These are phyloP conservation scores for Selaginella moellendorffii DNA, from an alignment of 75 land plant species.

Conservation along the genomic window DNA sequence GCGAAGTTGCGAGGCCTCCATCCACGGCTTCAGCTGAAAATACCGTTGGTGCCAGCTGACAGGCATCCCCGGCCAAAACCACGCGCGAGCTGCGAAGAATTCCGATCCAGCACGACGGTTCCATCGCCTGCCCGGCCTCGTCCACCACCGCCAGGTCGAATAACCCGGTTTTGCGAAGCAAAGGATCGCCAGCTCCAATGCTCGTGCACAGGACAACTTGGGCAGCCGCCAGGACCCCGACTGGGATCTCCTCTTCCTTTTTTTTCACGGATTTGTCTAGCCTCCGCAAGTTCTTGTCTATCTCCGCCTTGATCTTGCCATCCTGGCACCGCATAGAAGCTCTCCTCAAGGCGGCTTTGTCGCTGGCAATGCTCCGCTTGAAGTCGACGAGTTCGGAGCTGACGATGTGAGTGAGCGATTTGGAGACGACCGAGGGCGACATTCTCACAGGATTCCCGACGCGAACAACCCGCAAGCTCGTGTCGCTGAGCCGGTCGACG, in stretches of 20 bases:
- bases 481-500: slow-evolving; percentile 54
- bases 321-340: slow-evolving; percentile 37
- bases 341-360: slow-evolving; percentile 58
- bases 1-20: slow-evolving; percentile 64
- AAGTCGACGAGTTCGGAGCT: slow-evolving; percentile 37
- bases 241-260: slow-evolving; percentile 55
- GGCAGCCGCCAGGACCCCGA: slow-evolving; percentile 44
- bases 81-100: slow-evolving; percentile 55
- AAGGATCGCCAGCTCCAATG: slow-evolving; percentile 76
- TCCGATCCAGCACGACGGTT: slow-evolving; percentile 79
- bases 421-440: slow-evolving; percentile 56
- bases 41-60: slow-evolving; percentile 81
- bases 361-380: slow-evolving; percentile 40
- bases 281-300: slow-evolving; percentile 64
- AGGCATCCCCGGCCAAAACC: slow-evolving; percentile 75
- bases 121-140: slow-evolving; percentile 89
- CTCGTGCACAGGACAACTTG: slow-evolving; percentile 69
- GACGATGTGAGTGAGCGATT: slow-evolving; percentile 57
- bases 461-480: slow-evolving; percentile 55
- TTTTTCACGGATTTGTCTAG: slow-evolving; percentile 54
- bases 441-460: slow-evolving; percentile 80
- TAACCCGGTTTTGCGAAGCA: slow-evolving; percentile 36
- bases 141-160: slow-evolving; percentile 87
- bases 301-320: slow-evolving; percentile 64
- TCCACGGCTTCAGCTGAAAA: slow-evolving; percentile 60